Evolutionary conservation across 805 yeast genomes (phyloP).

Genomic region (Kurtzmaniella cleridarum): DNA sequence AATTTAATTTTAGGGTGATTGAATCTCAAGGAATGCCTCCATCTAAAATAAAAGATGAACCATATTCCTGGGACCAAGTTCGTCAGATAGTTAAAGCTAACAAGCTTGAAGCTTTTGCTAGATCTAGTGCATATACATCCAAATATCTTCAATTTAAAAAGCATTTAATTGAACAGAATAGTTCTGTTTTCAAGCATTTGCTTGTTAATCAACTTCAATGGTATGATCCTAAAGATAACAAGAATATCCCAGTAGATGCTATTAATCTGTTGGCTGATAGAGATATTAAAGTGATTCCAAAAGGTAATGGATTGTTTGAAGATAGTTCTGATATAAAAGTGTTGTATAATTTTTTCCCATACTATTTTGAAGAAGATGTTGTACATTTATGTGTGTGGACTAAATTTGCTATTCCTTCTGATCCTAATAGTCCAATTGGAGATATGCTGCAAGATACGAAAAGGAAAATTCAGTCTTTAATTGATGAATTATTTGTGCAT

Average conservation of each 20-base stretch:
- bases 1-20: slow-evolving; percentile 14
- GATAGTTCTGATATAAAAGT: slow-evolving; percentile 40
- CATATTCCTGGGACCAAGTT: slow-evolving; percentile 45
- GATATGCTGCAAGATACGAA: slow-evolving; percentile 43
- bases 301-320: slow-evolving; percentile 37
- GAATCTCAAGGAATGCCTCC: slow-evolving; percentile 35
- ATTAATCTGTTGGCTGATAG: slow-evolving; percentile 11
- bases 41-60: slow-evolving; percentile 25
- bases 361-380: slow-evolving; percentile 47
- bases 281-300: slow-evolving; percentile 15
- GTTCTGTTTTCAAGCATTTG: slow-evolving; percentile 45
- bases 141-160: slow-evolving; percentile 44
- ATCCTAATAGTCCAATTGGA: slow-evolving; percentile 44
- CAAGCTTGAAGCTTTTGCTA: slow-evolving; percentile 42
- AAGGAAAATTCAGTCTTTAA: slow-evolving; percentile 36
- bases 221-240: slow-evolving; percentile 29
- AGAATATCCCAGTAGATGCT: slow-evolving; percentile 14
- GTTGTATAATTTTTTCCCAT: slow-evolving; percentile 60
- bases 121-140: slow-evolving; percentile 41
- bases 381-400: slow-evolving; percentile 66
- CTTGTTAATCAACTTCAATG: slow-evolving; percentile 46
- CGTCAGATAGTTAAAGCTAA: slow-evolving; percentile 33
- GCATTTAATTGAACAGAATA: slow-evolving; percentile 23
- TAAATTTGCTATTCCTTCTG: slow-evolving; percentile 49
- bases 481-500: slow-evolving; percentile 45